Percentiles rank a stretch among this genome's conserved stretches.
Evolutionary conservation across 2,329 filamentous ascomycete genomes (phyloP).

Genomic region (Neoscytalidium dimidiatum): DNA sequence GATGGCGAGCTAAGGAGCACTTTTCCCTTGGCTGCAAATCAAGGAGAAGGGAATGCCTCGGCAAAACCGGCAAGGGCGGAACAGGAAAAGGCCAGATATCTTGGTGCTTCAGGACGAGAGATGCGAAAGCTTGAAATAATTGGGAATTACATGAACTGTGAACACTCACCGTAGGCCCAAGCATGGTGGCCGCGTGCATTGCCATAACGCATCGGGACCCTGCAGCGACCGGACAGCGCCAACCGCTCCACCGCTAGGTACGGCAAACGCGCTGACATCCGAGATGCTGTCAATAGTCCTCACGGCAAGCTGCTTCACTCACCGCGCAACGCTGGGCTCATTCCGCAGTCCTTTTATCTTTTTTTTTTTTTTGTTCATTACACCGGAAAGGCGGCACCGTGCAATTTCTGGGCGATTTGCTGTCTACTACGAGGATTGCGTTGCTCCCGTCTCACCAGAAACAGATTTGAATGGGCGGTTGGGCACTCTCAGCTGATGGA

Average conservation of each 20-base stretch:
- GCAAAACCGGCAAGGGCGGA: not conserved
- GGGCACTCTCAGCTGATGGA: slow-evolving; percentile 9
- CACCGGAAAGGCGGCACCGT: slow-evolving; percentile 7
- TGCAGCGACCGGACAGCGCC: not conserved
- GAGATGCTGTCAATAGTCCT: not conserved
- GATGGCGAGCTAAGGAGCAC: not conserved
- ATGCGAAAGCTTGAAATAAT: not conserved
- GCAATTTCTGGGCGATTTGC: slow-evolving; percentile 10
- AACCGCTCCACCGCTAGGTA: not conserved
- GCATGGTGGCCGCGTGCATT: not conserved
- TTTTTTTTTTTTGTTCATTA: slow-evolving; percentile 8
- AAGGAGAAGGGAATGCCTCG: not conserved
- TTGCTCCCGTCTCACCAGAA: slow-evolving; percentile 9
- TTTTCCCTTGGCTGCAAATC: not conserved
- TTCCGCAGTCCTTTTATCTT: not conserved
- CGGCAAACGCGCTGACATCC: not conserved
- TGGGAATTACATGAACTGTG: not conserved
- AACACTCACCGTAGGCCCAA: not conserved
- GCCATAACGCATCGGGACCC: not conserved
- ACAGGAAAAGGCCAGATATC: not conserved
- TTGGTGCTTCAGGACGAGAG: not conserved
- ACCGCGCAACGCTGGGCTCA: not conserved
- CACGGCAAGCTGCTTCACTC: slow-evolving; percentile 6
- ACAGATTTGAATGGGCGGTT: not conserved
- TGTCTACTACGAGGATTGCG: slow-evolving; percentile 14